Conservation (phyloP, 768 basidiomycete genomes). For the Leccinum arenicola region DNA sequence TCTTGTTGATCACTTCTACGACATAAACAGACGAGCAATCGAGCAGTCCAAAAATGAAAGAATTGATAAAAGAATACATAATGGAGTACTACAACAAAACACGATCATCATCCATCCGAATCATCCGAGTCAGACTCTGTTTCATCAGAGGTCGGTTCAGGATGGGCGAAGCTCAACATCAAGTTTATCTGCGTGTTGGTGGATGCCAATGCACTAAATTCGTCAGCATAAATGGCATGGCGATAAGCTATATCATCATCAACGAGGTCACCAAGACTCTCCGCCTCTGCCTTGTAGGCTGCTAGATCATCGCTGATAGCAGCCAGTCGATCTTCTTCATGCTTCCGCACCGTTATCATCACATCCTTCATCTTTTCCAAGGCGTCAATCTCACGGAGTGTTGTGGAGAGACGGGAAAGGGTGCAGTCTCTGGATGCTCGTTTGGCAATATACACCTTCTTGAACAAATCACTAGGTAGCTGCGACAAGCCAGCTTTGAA, state of each 20-base stretch:
- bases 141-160: not conserved
- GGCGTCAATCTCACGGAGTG: not conserved
- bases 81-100: too few species aligned
- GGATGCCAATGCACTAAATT: not conserved
- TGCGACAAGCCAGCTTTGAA: not conserved
- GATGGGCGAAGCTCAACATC: not conserved
- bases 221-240: not conserved
- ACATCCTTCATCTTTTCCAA: not conserved
- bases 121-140: not conserved
- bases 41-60: too few species aligned
- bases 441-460: not conserved
- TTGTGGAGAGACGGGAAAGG: not conserved
- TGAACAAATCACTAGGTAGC: not conserved
- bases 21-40: too few species aligned
- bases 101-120: not conserved
- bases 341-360: not conserved
- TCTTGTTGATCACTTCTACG: too few species aligned
- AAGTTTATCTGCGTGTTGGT: not conserved
- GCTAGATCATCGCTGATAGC: not conserved
- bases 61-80: too few species aligned
- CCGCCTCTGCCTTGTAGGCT: not conserved
- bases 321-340: not conserved
- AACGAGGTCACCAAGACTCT: not conserved
- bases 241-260: not conserved
- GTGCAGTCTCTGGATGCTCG: not conserved